phyloP scores from a whole-genome alignment of 208 protist species.

The Acanthamoeba quina region DNA sequence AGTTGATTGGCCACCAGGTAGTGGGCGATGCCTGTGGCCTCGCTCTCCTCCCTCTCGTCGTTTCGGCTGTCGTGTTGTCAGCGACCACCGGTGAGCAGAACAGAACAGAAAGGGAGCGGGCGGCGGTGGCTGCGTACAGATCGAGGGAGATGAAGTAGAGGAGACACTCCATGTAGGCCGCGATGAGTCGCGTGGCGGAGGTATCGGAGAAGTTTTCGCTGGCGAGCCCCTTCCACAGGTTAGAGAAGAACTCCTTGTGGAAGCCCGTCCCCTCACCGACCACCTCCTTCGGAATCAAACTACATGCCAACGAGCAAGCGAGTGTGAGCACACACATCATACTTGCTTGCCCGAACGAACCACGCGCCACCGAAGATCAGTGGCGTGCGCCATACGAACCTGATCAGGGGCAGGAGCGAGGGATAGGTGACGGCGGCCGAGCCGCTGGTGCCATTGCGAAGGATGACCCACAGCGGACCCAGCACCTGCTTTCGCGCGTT shows the following conservation, averaged over 20 bases:
- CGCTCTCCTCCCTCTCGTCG: not conserved
- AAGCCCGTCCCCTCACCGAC: conserved; percentile 45
- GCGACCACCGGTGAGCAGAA: not conserved
- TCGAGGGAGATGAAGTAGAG: conserved; percentile 57
- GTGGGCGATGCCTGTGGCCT: not conserved
- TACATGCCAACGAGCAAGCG: not conserved
- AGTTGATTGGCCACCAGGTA: conserved; percentile 38
- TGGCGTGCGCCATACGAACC: no score
- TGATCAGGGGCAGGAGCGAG: conserved; percentile 54
- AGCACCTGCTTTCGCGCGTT: conserved; percentile 69
- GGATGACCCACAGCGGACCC: conserved; percentile 55
- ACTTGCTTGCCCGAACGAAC: no score
- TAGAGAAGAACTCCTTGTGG: conserved; percentile 73
- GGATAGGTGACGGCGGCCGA: conserved; percentile 70
- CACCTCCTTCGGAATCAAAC: conserved; percentile 70
- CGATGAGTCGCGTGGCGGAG: conserved; percentile 11
- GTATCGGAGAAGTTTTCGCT: conserved; percentile 22
- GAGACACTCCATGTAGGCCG: conserved; percentile 69
- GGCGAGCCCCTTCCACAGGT: conserved; percentile 66
- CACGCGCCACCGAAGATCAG: no score
- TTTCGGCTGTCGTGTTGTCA: not conserved
- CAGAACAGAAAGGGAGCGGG: not conserved
- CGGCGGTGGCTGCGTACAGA: not conserved
- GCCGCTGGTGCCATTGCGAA: conserved; percentile 19
- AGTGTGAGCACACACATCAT: no score